Evolutionary conservation across 2,329 filamentous ascomycete species (phyloP), one percentile per base, ranked within the genome.

Genomic region (Ambrosiella cleistominuta): DNA sequence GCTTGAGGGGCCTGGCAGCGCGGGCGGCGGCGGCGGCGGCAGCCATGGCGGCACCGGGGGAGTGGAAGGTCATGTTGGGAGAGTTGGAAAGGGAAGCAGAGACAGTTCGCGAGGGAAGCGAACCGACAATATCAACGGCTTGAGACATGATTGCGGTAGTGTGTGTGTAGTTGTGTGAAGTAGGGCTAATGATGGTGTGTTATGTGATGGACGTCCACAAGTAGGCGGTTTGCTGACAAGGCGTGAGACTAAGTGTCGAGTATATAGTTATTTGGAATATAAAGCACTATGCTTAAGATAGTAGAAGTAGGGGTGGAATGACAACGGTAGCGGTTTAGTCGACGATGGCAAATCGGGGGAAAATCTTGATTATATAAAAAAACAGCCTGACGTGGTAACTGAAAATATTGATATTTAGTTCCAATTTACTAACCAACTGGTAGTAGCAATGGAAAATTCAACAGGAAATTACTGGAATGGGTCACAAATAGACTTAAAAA

Each of bases 1-100:
- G 93, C 74, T 96, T 96, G 64, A 98, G 74, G 64, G 85, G 85
- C 72, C 95, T 96, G 49, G 73, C 57, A 8, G 57, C 71, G 40
- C 68, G 71, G 63, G 64, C 71, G 65, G 40, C 76, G 71, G 47
- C 70, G 13, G 54, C 54, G 39, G 58, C 55, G 12, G 47, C 37
- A 15, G 57, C 52, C 15, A 47, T 56, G 5, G 56, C 61, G 39
- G 53, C 56, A 40, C 81, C 74, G 39, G 83, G 83, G 63, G 86
- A 90, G 67, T 86, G 78, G 70, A 93, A 90, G 56, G 81, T 81
- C 51, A 85, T 75, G 52, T 76, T 78, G 36, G 91, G 89, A 57
- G 88, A 93, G 53, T 80, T 82, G 38, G 86, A 89, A 62, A 89
- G 72, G 66, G 79, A 81, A 45, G 66, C 77, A 15, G 79, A 79